Evolutionary conservation across 768 basidiomycete species (phyloP).

Genomic region (Pleurotus cornucopiae): DNA sequence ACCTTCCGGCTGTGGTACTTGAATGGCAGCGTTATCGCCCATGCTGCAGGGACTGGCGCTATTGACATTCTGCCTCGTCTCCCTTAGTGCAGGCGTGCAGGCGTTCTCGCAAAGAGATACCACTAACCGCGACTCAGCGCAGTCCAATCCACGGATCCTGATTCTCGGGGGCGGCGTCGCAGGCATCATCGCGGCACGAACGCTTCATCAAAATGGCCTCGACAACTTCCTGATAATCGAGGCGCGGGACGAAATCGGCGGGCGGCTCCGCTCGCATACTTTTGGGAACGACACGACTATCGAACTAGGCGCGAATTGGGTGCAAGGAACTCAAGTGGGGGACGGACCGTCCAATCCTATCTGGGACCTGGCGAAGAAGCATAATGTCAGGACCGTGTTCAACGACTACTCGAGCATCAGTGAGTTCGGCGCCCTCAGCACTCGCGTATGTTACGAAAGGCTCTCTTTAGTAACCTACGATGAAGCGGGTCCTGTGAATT

Average conservation of each 20-base stretch:
- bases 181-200: slow-evolving; percentile 61
- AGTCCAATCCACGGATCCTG: slow-evolving; percentile 32
- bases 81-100: background rate
- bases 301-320: slow-evolving; percentile 55
- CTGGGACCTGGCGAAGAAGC: slow-evolving; percentile 50
- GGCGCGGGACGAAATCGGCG: slow-evolving; percentile 54
- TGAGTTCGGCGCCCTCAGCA: slow-evolving; percentile 22
- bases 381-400: slow-evolving; percentile 40
- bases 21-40: background rate
- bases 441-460: background rate
- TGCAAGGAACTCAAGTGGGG: slow-evolving; percentile 45
- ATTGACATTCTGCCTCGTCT: background rate
- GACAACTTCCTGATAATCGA: slow-evolving; percentile 60
- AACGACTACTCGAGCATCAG: slow-evolving; percentile 43
- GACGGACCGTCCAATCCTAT: slow-evolving; percentile 58
- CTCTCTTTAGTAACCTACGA: slow-evolving; percentile 47
- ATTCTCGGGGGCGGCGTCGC: slow-evolving; percentile 66
- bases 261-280: slow-evolving; percentile 45
- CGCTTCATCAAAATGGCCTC: slow-evolving; percentile 49
- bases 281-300: slow-evolving; percentile 44
- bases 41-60: background rate
- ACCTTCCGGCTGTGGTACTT: no score
- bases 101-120: background rate
- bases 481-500: slow-evolving; percentile 44
- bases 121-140: background rate